Conservation (phyloP, 2,329 filamentous ascomycete species). For the Endoconidiophora laricicola region DNA sequence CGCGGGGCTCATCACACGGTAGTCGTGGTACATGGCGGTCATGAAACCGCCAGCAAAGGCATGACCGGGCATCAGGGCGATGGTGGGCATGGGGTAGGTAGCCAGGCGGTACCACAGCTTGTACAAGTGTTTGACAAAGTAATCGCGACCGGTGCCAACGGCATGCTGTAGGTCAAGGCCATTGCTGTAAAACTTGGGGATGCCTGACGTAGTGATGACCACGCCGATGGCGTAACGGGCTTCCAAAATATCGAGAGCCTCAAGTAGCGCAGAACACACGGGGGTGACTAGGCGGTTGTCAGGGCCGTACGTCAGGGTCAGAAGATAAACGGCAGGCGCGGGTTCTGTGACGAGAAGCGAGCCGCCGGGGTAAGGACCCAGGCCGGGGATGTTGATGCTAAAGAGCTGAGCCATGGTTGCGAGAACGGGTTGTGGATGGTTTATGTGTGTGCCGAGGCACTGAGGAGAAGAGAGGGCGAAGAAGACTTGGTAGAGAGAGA, state of each 20-base stretch:
- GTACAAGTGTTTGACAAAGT: conserved; percentile 30
- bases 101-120: conserved; percentile 4
- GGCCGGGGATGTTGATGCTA: conserved; percentile 37
- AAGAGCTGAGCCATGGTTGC: conserved; percentile 27
- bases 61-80: conserved; percentile 67
- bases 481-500: neutral
- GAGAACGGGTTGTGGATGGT: neutral
- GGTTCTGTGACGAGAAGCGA: conserved; percentile 46
- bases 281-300: conserved; percentile 60
- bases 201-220: conserved; percentile 57
- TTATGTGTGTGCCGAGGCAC: neutral
- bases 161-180: conserved; percentile 62
- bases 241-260: conserved; percentile 61
- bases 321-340: conserved; percentile 46
- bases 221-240: conserved; percentile 49
- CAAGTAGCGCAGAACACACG: conserved; percentile 50
- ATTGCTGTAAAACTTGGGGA: conserved; percentile 69
- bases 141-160: conserved; percentile 39
- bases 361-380: conserved; percentile 33
- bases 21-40: conserved; percentile 68
- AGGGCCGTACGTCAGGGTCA: conserved; percentile 52
- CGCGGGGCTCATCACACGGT: conserved; percentile 55
- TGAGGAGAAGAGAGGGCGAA: neutral
- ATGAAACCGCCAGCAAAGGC: conserved; percentile 71
- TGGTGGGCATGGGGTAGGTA: conserved; percentile 61